These are phyloP conservation scores for Nadsonia commutata DNA, from an alignment of 1,139 yeast genomes.

Conservation along the genomic window DNA sequence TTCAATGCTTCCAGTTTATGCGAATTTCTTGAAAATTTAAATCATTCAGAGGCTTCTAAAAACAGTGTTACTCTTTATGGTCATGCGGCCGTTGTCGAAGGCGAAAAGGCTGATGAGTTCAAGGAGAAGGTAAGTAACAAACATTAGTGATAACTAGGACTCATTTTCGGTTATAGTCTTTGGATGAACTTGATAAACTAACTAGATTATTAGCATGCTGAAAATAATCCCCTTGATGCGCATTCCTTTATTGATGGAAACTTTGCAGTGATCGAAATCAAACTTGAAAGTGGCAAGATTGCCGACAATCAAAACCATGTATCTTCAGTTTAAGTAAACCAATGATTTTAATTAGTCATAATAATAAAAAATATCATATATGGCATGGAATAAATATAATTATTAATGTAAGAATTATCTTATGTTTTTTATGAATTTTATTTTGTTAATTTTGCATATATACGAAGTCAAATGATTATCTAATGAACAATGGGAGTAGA, in stretches of 20 bases:
- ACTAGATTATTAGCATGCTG: background rate
- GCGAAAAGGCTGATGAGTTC: background rate
- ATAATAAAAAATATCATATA: no score
- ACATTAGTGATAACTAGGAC: no score
- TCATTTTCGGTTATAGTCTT: no score
- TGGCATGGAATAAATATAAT: no score
- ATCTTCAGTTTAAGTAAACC: background rate
- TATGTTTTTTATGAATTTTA: no score
- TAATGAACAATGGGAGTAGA: no score
- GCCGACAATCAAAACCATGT: background rate
- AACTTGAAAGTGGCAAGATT: background rate
- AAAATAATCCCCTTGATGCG: background rate
- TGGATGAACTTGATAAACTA: background rate
- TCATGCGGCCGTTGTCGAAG: slow-evolving; percentile 26
- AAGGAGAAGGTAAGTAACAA: background rate
- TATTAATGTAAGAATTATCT: no score
- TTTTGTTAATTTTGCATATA: no score
- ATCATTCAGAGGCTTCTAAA: slow-evolving; percentile 61
- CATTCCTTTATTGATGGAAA: background rate
- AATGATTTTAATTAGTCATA: no score
- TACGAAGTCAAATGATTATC: no score
- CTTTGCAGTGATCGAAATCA: background rate
- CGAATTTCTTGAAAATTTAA: slow-evolving; percentile 53
- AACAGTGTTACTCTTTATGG: slow-evolving; percentile 73
- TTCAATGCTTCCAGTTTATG: slow-evolving; percentile 28